Conservation (phyloP, 2,329 filamentous ascomycete genomes). For the Exophiala dermatitidis region DNA sequence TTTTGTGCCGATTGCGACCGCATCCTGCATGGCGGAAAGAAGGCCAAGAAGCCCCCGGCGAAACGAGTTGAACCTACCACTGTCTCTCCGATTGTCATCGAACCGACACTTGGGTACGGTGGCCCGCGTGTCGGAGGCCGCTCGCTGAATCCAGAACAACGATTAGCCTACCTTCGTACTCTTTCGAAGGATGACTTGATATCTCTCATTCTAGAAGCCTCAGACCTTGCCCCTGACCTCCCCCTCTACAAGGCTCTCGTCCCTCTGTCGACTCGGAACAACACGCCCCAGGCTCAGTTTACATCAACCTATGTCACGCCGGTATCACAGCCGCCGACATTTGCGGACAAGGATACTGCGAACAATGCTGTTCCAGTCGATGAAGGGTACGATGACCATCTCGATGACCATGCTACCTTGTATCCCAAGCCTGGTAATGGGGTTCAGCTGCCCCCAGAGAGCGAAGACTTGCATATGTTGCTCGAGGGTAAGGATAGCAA, state of each 20-base stretch:
- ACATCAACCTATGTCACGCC: conserved; percentile 24
- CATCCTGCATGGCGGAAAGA: conserved; percentile 26
- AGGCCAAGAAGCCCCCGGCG: conserved; percentile 17
- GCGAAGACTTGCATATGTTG: conserved; percentile 55
- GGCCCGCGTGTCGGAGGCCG: conserved; percentile 21
- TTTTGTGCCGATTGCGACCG: conserved; percentile 57
- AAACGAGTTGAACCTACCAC: not conserved
- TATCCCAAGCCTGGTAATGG: conserved; percentile 57
- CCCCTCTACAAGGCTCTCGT: conserved; percentile 24
- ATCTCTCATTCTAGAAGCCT: conserved; percentile 24
- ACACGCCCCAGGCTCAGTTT: conserved; percentile 20
- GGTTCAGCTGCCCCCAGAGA: conserved; percentile 50
- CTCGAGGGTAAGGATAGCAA: conserved; percentile 51
- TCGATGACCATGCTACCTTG: conserved; percentile 51
- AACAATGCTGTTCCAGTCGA: conserved; percentile 23
- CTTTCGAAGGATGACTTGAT: conserved; percentile 24
- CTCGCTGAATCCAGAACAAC: conserved; percentile 15
- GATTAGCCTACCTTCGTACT: conserved; percentile 21
- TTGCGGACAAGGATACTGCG: conserved; percentile 2
- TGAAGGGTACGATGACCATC: conserved; percentile 42
- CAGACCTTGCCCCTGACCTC: conserved; percentile 24
- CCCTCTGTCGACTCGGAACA: conserved; percentile 3
- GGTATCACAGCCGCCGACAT: conserved; percentile 7
- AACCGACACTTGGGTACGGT: conserved; percentile 13
- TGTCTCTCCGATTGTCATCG: not conserved